A percentile compares a stretch with the other conserved stretches of the same genome.
These are phyloP conservation scores for Cyberlindnera americana DNA, from an alignment of 805 yeast genomes.

Conservation along the genomic window DNA sequence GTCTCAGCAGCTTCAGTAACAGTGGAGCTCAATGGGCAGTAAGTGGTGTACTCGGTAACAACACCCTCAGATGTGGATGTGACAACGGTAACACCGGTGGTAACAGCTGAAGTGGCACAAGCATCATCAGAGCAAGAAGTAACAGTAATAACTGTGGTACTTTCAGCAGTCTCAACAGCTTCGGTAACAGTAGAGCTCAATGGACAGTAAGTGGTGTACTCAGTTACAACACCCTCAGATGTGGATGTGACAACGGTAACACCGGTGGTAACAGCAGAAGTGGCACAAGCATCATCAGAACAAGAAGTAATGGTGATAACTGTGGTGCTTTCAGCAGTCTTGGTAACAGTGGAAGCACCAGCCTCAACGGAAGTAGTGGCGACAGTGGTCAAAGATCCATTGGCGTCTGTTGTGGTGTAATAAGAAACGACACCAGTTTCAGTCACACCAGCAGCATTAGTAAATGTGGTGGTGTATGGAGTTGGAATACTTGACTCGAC, in stretches of 20 bases:
- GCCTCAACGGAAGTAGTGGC: slow-evolving; percentile 2
- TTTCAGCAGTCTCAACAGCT: background rate
- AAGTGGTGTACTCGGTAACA: slow-evolving; percentile 12
- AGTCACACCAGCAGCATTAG: slow-evolving; percentile 5
- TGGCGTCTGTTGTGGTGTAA: slow-evolving; percentile 9
- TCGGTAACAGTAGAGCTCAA: background rate
- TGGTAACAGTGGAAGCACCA: slow-evolving; percentile 5
- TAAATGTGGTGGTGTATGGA: slow-evolving; percentile 12
- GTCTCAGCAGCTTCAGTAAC: background rate
- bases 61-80: slow-evolving; percentile 8
- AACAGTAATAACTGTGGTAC: slow-evolving; percentile 20
- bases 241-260: slow-evolving; percentile 6
- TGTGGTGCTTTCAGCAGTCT: slow-evolving; percentile 3
- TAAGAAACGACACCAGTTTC: slow-evolving; percentile 7
- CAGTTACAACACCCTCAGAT: background rate
- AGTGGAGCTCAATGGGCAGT: slow-evolving; percentile 13
- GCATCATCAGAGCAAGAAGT: slow-evolving; percentile 21
- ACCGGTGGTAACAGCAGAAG: slow-evolving; percentile 3
- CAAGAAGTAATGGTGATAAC: slow-evolving; percentile 1
- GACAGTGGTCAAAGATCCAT: slow-evolving; percentile 6
- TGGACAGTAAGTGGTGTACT: background rate
- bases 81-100: slow-evolving; percentile 26
- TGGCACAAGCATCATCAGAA: background rate
- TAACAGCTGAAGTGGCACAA: slow-evolving; percentile 23
- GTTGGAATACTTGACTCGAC: background rate